These are phyloP conservation scores for Exophiala sp. DNA, from an alignment of 2,329 filamentous ascomycete genomes.

Conservation along the genomic window DNA sequence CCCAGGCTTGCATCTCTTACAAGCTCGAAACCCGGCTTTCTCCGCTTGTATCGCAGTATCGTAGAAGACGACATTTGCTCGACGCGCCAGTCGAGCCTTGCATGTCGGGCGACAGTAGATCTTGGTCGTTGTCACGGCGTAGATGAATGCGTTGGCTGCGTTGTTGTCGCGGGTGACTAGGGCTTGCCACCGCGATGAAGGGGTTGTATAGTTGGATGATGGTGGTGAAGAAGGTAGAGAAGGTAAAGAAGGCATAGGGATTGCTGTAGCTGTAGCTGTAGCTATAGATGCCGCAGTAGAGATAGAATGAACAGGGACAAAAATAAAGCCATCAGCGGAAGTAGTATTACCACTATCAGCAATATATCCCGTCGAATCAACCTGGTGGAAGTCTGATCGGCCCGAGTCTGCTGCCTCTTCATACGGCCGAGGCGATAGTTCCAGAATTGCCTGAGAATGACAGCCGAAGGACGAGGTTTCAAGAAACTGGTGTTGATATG, in stretches of 20 bases:
- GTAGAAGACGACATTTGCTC: conserved; percentile 53
- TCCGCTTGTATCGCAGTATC: conserved; percentile 44
- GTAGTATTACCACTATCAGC: no score
- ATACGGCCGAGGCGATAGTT: no score
- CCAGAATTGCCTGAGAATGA: no score
- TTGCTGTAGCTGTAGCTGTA: background rate
- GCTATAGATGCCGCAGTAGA: background rate
- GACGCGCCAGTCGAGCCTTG: conserved; percentile 51
- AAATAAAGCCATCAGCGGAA: no score
- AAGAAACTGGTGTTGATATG: no score
- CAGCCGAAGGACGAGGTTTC: no score
- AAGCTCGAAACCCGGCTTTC: conserved; percentile 48
- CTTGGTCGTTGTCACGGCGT: conserved; percentile 51
- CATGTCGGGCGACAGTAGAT: conserved; percentile 55
- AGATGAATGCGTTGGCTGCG: conserved; percentile 47
- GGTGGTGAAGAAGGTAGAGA: background rate
- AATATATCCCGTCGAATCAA: no score
- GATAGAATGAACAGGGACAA: no score
- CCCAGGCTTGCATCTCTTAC: conserved; percentile 54
- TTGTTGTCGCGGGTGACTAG: conserved; percentile 41
- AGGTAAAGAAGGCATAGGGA: background rate
- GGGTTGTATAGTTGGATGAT: background rate
- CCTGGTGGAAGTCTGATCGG: background rate
- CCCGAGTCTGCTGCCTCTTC: background rate
- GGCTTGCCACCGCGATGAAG: conserved; percentile 38